Evolutionary conservation across 148 eudicot species (phyloP), one percentile per base, ranked within the genome.

Genomic region (Dysphania ambrosioides): DNA sequence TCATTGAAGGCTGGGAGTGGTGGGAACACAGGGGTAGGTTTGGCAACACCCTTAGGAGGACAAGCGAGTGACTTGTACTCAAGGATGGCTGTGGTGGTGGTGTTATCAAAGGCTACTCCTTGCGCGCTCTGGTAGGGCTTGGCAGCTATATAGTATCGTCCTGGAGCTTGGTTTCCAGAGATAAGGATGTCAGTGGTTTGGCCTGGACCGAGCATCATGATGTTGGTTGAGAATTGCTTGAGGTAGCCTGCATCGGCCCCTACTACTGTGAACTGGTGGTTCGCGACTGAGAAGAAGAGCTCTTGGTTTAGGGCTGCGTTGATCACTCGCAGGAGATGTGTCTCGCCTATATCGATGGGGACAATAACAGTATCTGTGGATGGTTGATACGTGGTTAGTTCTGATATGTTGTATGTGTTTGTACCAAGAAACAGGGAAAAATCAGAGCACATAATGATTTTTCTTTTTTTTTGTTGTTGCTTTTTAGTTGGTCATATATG

Each of bases 161-260:
- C 83, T 7, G 98, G 90, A 23, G 84, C 72, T 70, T 90, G 98
- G 75, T 87, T 61, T 6, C 89, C 96, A 0, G 81, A 82, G 83
- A 94, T 87, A 35, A 94, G 83, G 72, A 91, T 89, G 35, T 91
- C 96, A 1, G 97, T 91, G 57, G 98, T 94, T 72, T 94, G 98
- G 27, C 98, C 97, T 0, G 96, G 98, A 7, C 97, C 98, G 30
- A 94, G 79, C 93, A 90, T 94, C 65, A 91, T 84, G 34, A 88
- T 85, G 9, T 83, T 71, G 40, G 98, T 91, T 53, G 86, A 79
- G 86, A 94, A 94, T 44, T 91, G 97, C 41, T 90, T 89, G n/a
- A 88, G 82, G 78, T 94, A 94, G 18, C 92, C 85, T 47, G 98
- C 98, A 58, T 95, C 98, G 2, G 98, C 97, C 62, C 93, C 96